These are phyloP conservation scores for Pseudogymnoascus sp. DNA, from an alignment of 2,329 filamentous ascomycete genomes.

Conservation along the genomic window DNA sequence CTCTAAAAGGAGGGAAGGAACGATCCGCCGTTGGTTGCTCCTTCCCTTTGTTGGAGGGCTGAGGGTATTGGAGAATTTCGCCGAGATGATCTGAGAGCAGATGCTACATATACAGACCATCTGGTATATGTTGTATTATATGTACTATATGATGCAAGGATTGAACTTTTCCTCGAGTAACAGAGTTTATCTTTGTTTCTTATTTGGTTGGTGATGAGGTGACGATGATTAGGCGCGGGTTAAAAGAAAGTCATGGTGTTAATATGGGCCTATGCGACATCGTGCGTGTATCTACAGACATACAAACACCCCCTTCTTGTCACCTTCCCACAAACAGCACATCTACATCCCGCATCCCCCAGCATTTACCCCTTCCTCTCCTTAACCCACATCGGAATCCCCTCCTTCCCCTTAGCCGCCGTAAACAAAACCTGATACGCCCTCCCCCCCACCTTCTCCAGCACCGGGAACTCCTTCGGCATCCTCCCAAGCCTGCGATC, in stretches of 20 bases:
- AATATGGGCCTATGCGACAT: background rate
- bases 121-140: no score
- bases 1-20: background rate
- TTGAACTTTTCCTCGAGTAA: no score
- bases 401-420: constrained; percentile 22
- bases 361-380: background rate
- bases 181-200: no score
- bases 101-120: no score
- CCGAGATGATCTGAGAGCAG: no score
- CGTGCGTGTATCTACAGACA: background rate
- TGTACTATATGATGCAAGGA: no score
- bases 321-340: background rate
- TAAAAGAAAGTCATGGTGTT: no score
- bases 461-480: constrained; percentile 15
- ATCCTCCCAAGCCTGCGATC: constrained; percentile 17
- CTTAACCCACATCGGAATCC: constrained; percentile 16
- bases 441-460: constrained; percentile 12
- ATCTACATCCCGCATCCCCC: background rate
- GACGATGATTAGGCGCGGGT: no score
- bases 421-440: constrained; percentile 20
- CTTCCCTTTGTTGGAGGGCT: no score
- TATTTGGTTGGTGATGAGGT: no score
- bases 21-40: no score
- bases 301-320: background rate
- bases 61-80: no score